Conservation (phyloP, 306 rosid genomes). For the Datisca glomerata region DNA sequence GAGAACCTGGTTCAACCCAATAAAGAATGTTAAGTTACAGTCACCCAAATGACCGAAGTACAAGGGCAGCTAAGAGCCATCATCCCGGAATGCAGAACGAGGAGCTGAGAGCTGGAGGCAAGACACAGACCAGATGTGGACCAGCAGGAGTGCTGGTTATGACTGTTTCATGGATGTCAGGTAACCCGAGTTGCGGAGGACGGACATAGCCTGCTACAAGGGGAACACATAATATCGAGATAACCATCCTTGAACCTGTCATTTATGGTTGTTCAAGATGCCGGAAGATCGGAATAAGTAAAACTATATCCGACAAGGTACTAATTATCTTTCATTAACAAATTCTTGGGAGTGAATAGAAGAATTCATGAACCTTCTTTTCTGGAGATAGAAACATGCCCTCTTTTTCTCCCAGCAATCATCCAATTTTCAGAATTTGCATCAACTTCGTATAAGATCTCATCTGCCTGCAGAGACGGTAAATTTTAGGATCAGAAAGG, state of each 20-base stretch:
- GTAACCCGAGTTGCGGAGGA: slow-evolving; percentile 80
- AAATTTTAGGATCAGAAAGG: slow-evolving; percentile 1
- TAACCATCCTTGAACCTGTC: slow-evolving; percentile 78
- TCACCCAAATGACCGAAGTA: neutral
- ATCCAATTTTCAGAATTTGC: slow-evolving; percentile 90
- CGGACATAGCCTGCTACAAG: slow-evolving; percentile 87
- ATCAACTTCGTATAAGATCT: slow-evolving; percentile 73
- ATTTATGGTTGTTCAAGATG: slow-evolving; percentile 14
- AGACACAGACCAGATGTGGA: slow-evolving; percentile 88
- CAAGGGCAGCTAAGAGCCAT: slow-evolving; percentile 17
- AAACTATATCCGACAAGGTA: neutral
- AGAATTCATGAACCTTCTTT: slow-evolving; percentile 46
- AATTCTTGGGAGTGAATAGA: neutral
- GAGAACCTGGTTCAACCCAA: slow-evolving; percentile 11
- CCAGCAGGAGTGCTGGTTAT: slow-evolving; percentile 89
- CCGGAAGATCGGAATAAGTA: neutral
- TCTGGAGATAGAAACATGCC: slow-evolving; percentile 60
- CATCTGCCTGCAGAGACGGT: slow-evolving; percentile 42
- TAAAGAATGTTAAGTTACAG: slow-evolving; percentile 10
- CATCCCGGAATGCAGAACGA: slow-evolving; percentile 83
- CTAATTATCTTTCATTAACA: neutral
- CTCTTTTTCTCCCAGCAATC: slow-evolving; percentile 98
- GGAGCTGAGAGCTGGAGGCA: slow-evolving; percentile 89
- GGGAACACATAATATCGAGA: slow-evolving; percentile 81
- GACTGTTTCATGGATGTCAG: slow-evolving; percentile 62